These are phyloP conservation scores for Lentinus brumalis DNA, from an alignment of 768 basidiomycete species.

Conservation along the genomic window DNA sequence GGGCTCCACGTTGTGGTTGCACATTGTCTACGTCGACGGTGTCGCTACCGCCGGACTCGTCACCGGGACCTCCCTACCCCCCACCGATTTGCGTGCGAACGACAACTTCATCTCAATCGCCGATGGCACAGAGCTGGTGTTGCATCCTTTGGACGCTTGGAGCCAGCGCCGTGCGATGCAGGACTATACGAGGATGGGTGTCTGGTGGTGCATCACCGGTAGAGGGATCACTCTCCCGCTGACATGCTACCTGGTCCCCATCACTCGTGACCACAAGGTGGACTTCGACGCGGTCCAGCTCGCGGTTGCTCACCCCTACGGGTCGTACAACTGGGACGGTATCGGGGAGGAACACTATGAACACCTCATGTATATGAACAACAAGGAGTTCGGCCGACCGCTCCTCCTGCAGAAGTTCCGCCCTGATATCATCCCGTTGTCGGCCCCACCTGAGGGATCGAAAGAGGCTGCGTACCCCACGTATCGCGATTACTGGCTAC, in stretches of 20 bases:
- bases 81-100: constrained; percentile 44
- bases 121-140: constrained; percentile 37
- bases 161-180: constrained; percentile 55
- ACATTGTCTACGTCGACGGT: constrained; percentile 57
- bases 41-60: constrained; percentile 60
- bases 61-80: constrained; percentile 59
- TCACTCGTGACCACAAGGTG: constrained; percentile 48
- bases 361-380: constrained; percentile 56
- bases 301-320: constrained; percentile 50
- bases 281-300: constrained; percentile 61
- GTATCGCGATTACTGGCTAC: constrained; percentile 60
- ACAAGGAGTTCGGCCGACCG: constrained; percentile 55
- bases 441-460: constrained; percentile 53
- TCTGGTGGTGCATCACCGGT: constrained; percentile 65
- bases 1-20: constrained; percentile 60
- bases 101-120: constrained; percentile 39
- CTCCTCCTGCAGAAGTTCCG: constrained; percentile 60
- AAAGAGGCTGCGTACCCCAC: constrained; percentile 48
- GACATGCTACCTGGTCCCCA: constrained; percentile 67
- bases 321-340: constrained; percentile 55
- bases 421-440: constrained; percentile 66
- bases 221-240: constrained; percentile 53
- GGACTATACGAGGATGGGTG: constrained; percentile 62
- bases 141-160: constrained; percentile 48
- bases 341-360: constrained; percentile 52